Percentiles rank a stretch among this genome's conserved stretches.
phyloP scores from a whole-genome alignment of 78 protist species.

The Dictyostelium capitatum region DNA sequence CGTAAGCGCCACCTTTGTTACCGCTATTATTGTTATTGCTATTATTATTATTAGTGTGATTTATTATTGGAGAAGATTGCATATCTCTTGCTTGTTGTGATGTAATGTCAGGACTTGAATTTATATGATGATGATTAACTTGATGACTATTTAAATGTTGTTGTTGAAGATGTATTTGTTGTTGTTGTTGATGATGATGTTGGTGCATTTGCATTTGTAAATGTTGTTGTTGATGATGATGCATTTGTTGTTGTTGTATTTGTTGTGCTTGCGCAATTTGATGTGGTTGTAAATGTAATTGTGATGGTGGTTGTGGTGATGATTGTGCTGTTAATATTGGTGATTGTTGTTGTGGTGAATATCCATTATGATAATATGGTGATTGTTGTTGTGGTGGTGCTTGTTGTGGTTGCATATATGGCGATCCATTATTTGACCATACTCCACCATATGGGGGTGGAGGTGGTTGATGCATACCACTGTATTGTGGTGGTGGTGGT shows the following conservation, averaged over 20 bases:
- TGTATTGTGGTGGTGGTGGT: background rate
- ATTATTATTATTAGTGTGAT: no score
- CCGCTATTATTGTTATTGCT: no score
- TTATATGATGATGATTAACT: conserved; percentile 18
- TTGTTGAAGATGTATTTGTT: conserved; percentile 9
- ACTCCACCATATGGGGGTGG: background rate
- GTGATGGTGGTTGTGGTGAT: background rate
- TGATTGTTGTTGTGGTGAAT: conserved; percentile 25
- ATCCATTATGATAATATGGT: background rate
- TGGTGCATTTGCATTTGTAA: conserved; percentile 11
- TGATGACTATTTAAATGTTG: conserved; percentile 13
- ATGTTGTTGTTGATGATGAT: background rate
- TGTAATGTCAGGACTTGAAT: background rate
- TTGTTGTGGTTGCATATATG: background rate
- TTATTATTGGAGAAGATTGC: conserved; percentile 4
- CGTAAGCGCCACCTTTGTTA: no score
- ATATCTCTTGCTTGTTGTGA: background rate
- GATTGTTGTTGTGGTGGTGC: background rate
- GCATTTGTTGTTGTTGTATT: background rate
- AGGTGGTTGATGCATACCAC: background rate
- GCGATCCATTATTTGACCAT: background rate
- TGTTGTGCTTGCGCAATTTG: background rate
- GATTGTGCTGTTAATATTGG: conserved; percentile 19
- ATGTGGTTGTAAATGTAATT: background rate
- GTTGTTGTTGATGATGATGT: conserved; percentile 44